A percentile compares a stretch with the other conserved stretches of the same genome.
Evolutionary conservation across 2,329 filamentous ascomycete genomes (phyloP).

Genomic region (Emericellopsis atlantica): DNA sequence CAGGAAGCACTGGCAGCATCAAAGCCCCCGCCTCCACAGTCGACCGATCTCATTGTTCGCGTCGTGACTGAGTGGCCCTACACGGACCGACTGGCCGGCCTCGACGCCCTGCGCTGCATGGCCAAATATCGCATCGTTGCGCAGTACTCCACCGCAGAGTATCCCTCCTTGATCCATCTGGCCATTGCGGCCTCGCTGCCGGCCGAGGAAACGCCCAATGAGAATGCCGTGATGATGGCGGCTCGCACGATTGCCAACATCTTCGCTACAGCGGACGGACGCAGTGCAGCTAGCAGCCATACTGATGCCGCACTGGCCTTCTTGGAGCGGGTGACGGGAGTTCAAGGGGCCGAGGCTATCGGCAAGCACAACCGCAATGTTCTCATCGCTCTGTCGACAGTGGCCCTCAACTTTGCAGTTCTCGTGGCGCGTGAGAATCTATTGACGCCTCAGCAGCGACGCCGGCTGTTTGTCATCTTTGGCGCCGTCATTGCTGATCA

Average conservation of each 20-base stretch:
- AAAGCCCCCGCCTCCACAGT: slow-evolving; percentile 33
- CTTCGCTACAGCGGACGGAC: slow-evolving; percentile 63
- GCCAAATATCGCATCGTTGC: slow-evolving; percentile 58
- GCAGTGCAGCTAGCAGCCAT: slow-evolving; percentile 47
- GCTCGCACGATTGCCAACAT: slow-evolving; percentile 73
- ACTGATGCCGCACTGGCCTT: slow-evolving; percentile 46
- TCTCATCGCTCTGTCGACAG: slow-evolving; percentile 67
- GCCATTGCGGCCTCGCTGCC: slow-evolving; percentile 25
- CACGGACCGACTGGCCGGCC: slow-evolving; percentile 64
- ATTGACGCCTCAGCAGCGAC: slow-evolving; percentile 17
- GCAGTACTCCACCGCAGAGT: slow-evolving; percentile 36
- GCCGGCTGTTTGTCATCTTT: slow-evolving; percentile 45
- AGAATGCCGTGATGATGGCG: slow-evolving; percentile 82
- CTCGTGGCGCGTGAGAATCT: slow-evolving; percentile 40
- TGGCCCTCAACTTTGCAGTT: slow-evolving; percentile 76
- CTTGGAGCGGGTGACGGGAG: slow-evolving; percentile 48
- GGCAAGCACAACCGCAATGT: slow-evolving; percentile 61
- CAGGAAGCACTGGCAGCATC: slow-evolving; percentile 50
- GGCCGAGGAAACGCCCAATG: slow-evolving; percentile 44
- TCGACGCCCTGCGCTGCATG: slow-evolving; percentile 80
- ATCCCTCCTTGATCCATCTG: slow-evolving; percentile 47
- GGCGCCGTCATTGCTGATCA: slow-evolving; percentile 51
- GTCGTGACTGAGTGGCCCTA: slow-evolving; percentile 72
- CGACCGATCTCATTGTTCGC: slow-evolving; percentile 54
- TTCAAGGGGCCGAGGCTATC: slow-evolving; percentile 31